Evolutionary conservation across 768 basidiomycete genomes (phyloP), one percentile per base, ranked within the genome.

Genomic region (Leccinum rimulosum): DNA sequence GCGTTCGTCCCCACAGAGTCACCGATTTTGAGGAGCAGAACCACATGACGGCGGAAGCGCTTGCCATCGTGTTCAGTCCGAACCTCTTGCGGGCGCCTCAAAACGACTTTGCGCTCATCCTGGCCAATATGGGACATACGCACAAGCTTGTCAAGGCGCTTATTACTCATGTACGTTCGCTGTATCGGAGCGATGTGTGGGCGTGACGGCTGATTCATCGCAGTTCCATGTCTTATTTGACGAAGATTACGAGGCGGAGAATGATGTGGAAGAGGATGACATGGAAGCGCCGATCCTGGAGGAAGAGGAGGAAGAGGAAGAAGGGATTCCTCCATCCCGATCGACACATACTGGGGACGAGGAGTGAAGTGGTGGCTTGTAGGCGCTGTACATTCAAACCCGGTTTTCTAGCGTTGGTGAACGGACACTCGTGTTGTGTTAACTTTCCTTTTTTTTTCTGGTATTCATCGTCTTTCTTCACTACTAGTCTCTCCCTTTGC

Each of bases 21-120:
- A 90, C 91, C 4, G 91, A 93, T 68, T 91, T 82, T 72, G 91
- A 94, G 69, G 91, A 93, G 58, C 82, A 86, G 52, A 95, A 93
- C 65, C 92, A 94, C 60, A 95, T 95, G 93, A 91, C 89, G 2
- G 86, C 90, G 1, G 87, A 93, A 63, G 86, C 88, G 7, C 78
- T 95, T 3, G 87, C 93, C 0, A 92, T 93, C 54, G 91, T 93
- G 17, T 93, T 93, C 73, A 89, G 89, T 61, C 91, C 89, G 6
- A 92, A 91, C 68, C 73, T 93, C 50, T 69, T 91, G 54, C 85
- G 90, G 19, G 86, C 89, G 4, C 89, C 88, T 3, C 84, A 88
- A 67, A 89, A 89, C 60, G 87, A 91, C 68, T 88, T 91, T 72
- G 84, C 81, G 11, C 79, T 88, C 73, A 88, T 91, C 65, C 78